These are phyloP conservation scores for Sarocladiaceae sp. DNA, from an alignment of 2,329 filamentous ascomycete genomes.

Conservation along the genomic window DNA sequence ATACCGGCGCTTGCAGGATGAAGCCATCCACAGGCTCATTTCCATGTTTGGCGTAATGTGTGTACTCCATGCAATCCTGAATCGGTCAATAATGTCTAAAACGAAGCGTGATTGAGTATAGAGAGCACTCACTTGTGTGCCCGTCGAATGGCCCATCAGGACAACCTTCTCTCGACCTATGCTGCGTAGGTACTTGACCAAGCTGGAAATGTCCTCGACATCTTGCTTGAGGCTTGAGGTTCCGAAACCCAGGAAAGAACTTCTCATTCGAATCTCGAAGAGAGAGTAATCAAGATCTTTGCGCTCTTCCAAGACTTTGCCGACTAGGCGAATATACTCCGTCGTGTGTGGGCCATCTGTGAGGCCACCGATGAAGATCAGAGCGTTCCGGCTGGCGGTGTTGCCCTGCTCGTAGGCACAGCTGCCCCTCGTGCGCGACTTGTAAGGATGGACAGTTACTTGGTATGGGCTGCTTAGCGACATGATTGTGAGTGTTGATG, in stretches of 20 bases:
- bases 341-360: slow-evolving; percentile 63
- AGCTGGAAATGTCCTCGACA: slow-evolving; percentile 44
- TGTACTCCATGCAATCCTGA: slow-evolving; percentile 53
- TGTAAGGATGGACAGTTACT: slow-evolving; percentile 40
- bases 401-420: slow-evolving; percentile 43
- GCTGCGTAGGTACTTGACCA: slow-evolving; percentile 47
- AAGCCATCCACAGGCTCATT: slow-evolving; percentile 61
- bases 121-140: slow-evolving; percentile 40
- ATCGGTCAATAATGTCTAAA: background rate
- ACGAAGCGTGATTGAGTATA: background rate
- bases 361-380: slow-evolving; percentile 66
- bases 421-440: slow-evolving; percentile 31
- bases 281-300: slow-evolving; percentile 41
- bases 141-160: slow-evolving; percentile 53
- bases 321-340: slow-evolving; percentile 45
- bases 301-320: slow-evolving; percentile 32
- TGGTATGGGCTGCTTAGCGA: slow-evolving; percentile 27
- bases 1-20: slow-evolving; percentile 74
- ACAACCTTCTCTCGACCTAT: slow-evolving; percentile 46
- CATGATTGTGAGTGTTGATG: slow-evolving; percentile 17
- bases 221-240: slow-evolving; percentile 44
- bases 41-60: slow-evolving; percentile 32
- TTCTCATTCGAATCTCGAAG: slow-evolving; percentile 50
- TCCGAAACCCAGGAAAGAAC: slow-evolving; percentile 48
- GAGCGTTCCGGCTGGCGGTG: slow-evolving; percentile 42